Percentiles rank a stretch among this genome's conserved stretches.
Evolutionary conservation across 805 yeast species (phyloP).

Genomic region (Wickerhamiella brachini): DNA sequence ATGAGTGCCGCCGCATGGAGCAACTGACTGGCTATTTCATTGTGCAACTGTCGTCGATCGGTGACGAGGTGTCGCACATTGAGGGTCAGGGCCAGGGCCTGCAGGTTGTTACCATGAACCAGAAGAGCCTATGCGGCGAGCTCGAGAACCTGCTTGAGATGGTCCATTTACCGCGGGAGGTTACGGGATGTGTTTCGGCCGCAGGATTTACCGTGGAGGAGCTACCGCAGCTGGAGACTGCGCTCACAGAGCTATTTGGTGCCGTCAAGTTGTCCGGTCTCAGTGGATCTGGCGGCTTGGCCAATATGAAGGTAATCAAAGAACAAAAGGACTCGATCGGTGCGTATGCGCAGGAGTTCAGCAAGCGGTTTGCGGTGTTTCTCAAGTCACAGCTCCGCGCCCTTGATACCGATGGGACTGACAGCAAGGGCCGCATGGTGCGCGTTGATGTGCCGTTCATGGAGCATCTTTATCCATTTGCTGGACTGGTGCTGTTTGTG

Average conservation of each 20-base stretch:
- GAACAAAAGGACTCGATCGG: constrained; percentile 54
- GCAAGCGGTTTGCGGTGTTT: constrained; percentile 32
- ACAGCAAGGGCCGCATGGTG: constrained; percentile 8
- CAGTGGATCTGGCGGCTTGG: constrained; percentile 26
- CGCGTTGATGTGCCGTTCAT: constrained; percentile 17
- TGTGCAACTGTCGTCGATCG: constrained; percentile 48
- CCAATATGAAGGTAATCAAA: constrained; percentile 49
- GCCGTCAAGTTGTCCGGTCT: constrained; percentile 46
- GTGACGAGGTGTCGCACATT: constrained; percentile 53
- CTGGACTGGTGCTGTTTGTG: constrained; percentile 42
- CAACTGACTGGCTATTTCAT: constrained; percentile 42
- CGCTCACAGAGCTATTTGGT: constrained; percentile 40
- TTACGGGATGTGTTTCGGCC: constrained; percentile 33
- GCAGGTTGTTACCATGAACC: constrained; percentile 72
- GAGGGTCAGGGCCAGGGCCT: constrained; percentile 69
- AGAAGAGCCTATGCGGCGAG: constrained; percentile 58
- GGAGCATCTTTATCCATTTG: constrained; percentile 24
- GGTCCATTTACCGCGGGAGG: constrained; percentile 49
- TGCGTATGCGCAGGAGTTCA: constrained; percentile 37
- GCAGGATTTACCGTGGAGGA: constrained; percentile 37
- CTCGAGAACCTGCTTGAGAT: constrained; percentile 54
- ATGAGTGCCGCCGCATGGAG: constrained; percentile 42
- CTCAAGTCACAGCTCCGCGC: constrained; percentile 31
- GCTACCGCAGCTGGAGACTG: constrained; percentile 36
- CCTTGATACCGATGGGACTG: constrained; percentile 14